Evolutionary conservation across 768 basidiomycete genomes (phyloP), one percentile per base, ranked within the genome.

Genomic region (Trametes cubensis): DNA sequence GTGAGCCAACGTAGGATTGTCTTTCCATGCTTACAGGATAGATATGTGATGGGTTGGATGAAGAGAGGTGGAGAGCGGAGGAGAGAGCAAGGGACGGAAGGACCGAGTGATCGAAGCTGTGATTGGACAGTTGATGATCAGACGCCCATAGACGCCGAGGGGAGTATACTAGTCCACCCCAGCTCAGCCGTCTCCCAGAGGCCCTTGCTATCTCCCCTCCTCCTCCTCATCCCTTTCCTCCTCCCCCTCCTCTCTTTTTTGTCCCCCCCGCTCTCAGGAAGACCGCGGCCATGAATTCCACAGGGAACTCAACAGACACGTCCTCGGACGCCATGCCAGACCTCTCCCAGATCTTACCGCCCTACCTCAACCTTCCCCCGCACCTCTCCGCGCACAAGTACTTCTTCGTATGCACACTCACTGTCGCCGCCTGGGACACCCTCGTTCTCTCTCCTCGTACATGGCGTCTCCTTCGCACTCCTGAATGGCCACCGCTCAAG

Each of bases 381-480:
- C 92, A 91, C 72, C 80, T 94, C 39, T 85, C 83, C 30, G 92
- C 92, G 0, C 92, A 93, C 80, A 93, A 94, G 75, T 94, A 94
- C 69, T 92, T 94, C 72, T 84, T 90, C 49, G 92, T 94, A 65
- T 94, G 92, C 78, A 91, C 92, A 0, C 84, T 94, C 64, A 94
- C 92, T 56, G 90, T 94, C 58, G 89, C 91, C 0, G 92, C 92
- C 7, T 94, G 92, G 92, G 92, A 94, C 69, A 87, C 91, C 39
- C 85, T 94, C 68, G 92, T 94, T 39, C 83, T 94, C 51, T 87
- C 87, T 10, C 92, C 92, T 0, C 78, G 92, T 57, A 86, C 88
- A 49, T 93, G 86, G 83, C 83, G 86, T 28, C 84, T 94, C 60
- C 72, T 85, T 63, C 84, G 82, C 66, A 77, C 81, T 13, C 75